Percentiles rank a stretch among this genome's conserved stretches.
phyloP scores from a whole-genome alignment of 768 basidiomycete species.

The Punctularia strigosozonata region DNA sequence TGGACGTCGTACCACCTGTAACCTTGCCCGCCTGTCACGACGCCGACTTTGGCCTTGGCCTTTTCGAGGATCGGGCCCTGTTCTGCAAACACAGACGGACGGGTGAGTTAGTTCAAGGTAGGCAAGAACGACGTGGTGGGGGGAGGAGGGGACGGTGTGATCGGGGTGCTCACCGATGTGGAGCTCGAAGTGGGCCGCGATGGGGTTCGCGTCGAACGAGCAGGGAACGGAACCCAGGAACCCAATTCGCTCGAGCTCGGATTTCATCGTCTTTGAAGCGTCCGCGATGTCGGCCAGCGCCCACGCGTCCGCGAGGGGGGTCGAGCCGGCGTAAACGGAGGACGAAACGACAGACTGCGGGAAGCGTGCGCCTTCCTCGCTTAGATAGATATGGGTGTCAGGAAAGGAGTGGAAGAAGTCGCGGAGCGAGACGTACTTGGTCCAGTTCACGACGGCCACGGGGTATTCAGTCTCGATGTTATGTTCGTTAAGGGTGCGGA shows the following conservation, averaged over 20 bases:
- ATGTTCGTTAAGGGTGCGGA: conserved; percentile 8
- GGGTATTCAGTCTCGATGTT: conserved; percentile 9
- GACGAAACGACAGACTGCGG: conserved; percentile 7
- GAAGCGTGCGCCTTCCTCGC: conserved; percentile 12
- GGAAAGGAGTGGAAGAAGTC: background rate
- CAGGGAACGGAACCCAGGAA: conserved; percentile 8
- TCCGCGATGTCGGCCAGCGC: conserved; percentile 1
- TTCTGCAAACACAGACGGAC: too few species aligned
- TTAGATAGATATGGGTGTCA: background rate
- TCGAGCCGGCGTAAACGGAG: conserved; percentile 9
- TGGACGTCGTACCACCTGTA: conserved; percentile 8
- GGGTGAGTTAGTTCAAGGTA: too few species aligned
- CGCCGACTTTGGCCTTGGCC: conserved; percentile 4
- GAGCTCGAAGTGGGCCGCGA: conserved; percentile 10
- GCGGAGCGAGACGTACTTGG: conserved; percentile 4
- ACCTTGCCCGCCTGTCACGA: conserved; percentile 5
- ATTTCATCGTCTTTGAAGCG: conserved; percentile 7
- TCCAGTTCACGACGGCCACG: conserved; percentile 11
- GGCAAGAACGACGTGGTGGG: too few species aligned
- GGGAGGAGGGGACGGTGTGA: too few species aligned
- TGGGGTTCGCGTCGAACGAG: conserved; percentile 5
- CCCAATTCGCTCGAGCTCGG: conserved; percentile 10
- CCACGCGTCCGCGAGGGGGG: background rate
- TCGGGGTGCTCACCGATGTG: conserved; percentile 8
- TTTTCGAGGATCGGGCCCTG: conserved; percentile 9